phyloP scores from a whole-genome alignment of 1,139 yeast species.

The Diutina sp. region DNA sequence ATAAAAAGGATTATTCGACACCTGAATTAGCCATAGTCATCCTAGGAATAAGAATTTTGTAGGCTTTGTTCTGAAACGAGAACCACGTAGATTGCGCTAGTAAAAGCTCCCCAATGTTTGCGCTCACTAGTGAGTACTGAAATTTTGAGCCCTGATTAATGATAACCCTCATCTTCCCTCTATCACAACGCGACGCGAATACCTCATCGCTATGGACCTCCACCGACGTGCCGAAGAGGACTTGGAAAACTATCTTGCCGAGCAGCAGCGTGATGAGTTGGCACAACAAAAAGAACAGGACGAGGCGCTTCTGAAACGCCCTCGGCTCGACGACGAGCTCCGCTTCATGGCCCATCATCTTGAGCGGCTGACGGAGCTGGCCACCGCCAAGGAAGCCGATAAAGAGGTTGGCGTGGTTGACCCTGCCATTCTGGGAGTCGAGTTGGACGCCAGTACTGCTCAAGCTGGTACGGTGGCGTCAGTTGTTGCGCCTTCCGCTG shows the following conservation, averaged over 20 bases:
- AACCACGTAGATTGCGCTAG: too few species aligned
- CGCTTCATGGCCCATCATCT: conserved; percentile 1
- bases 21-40: too few species aligned
- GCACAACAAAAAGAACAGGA: background rate
- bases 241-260: background rate
- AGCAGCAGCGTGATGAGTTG: background rate
- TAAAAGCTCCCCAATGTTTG: too few species aligned
- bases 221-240: conserved; percentile 2
- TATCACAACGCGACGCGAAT: background rate
- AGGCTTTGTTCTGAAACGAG: too few species aligned
- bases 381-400: background rate
- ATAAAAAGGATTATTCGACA: too few species aligned
- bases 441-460: background rate
- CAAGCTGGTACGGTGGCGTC: background rate
- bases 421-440: background rate
- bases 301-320: background rate
- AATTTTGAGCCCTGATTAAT: background rate
- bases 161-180: background rate
- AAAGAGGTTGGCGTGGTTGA: background rate
- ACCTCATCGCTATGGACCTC: background rate
- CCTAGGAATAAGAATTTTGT: too few species aligned
- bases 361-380: background rate
- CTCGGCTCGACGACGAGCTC: conserved; percentile 1
- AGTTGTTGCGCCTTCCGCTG: background rate
- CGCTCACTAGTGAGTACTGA: too few species aligned